Evolutionary conservation across 768 basidiomycete genomes (phyloP).

Genomic region (Calvatia gigantea): DNA sequence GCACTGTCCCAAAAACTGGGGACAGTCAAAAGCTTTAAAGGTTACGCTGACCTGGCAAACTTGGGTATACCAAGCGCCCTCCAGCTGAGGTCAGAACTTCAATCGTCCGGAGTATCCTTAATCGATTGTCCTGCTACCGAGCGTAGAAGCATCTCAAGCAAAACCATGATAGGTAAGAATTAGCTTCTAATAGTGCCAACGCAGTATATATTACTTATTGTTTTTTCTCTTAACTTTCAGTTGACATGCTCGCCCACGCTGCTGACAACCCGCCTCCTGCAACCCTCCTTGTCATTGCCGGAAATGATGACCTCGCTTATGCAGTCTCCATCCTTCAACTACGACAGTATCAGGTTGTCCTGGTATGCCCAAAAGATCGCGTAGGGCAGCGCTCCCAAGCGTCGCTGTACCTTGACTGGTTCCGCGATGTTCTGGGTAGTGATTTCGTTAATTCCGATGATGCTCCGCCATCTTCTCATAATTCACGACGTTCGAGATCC

Average conservation of each 20-base stretch:
- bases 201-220: neutral
- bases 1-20: constrained; percentile 2
- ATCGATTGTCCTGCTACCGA: constrained; percentile 9
- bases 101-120: constrained; percentile 14
- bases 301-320: constrained; percentile 42
- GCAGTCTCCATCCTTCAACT: constrained; percentile 38
- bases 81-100: constrained; percentile 12
- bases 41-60: constrained; percentile 8
- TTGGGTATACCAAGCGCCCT: neutral
- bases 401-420: constrained; percentile 45
- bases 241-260: constrained; percentile 26
- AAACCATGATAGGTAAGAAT: constrained; percentile 10
- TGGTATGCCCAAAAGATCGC: constrained; percentile 37
- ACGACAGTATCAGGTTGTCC: constrained; percentile 32
- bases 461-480: neutral
- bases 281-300: constrained; percentile 45
- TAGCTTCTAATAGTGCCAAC: no score
- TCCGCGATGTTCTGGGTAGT: constrained; percentile 29
- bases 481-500: neutral
- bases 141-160: constrained; percentile 7
- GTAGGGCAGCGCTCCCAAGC: constrained; percentile 43
- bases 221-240: constrained; percentile 6
- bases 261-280: constrained; percentile 42
- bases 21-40: constrained; percentile 8
- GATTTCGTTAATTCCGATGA: neutral